Evolutionary conservation across 805 yeast species (phyloP).

Genomic region (Kodamaea neixiangensis): DNA sequence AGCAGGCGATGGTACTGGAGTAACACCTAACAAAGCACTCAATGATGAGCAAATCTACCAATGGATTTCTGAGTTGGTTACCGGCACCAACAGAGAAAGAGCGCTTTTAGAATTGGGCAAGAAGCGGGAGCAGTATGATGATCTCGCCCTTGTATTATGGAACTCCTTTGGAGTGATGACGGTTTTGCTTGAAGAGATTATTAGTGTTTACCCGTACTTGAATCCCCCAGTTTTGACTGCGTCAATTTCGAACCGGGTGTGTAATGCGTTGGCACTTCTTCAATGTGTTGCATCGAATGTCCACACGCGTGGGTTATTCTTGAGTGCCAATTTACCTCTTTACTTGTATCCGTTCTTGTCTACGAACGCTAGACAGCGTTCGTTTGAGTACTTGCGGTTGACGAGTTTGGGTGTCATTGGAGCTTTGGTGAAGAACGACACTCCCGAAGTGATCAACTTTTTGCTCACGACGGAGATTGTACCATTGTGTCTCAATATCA

Average conservation of each 20-base stretch:
- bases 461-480: conserved; percentile 94
- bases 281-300: conserved; percentile 97
- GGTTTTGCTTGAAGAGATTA: conserved; percentile 82
- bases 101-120: conserved; percentile 91
- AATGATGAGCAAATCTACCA: conserved; percentile 79
- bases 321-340: conserved; percentile 89
- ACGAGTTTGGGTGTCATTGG: conserved; percentile 97
- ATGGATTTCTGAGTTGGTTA: conserved; percentile 87
- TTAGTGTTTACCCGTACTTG: conserved; percentile 84
- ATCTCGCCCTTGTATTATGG: conserved; percentile 91
- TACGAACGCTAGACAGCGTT: conserved; percentile 86
- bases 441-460: conserved; percentile 91
- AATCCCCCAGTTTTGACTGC: conserved; percentile 86
- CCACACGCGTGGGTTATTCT: conserved; percentile 81
- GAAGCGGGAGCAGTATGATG: conserved; percentile 92
- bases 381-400: conserved; percentile 89
- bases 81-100: conserved; percentile 90
- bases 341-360: conserved; percentile 92
- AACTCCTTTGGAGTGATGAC: conserved; percentile 97
- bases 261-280: conserved; percentile 90
- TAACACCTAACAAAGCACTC: conserved; percentile 28
- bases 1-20: not conserved
- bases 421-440: conserved; percentile 92
- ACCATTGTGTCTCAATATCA: conserved; percentile 89
- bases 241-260: conserved; percentile 87